Base-by-base conservation (phyloP, 2,329 filamentous ascomycete genomes). In the Thermomyces lanuginosus region DNA sequence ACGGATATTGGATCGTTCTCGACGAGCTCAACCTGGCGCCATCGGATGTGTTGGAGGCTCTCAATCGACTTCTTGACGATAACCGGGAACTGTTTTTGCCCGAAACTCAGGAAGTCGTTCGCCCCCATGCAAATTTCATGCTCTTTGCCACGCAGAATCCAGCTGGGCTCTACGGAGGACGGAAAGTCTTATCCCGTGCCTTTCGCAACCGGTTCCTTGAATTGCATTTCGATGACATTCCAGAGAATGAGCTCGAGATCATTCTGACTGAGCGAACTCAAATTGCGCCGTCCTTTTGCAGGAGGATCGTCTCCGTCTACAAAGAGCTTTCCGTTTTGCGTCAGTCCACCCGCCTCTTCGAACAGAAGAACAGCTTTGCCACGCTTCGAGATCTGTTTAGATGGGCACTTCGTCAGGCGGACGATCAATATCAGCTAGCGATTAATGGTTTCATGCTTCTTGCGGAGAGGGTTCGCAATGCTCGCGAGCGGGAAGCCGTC, bases 141-240 rank as follows among this genome's bases (percentile, higher is more conserved):
- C 69, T 99, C 0, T 98, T 98, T 44, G 89, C 89, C 2, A 99
- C 89, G 0, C 89, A 99, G 46, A 98, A 99, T 40, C 89, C 89
- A 1, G 78, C 91, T 12, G 89, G 89, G 18, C 58, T 98, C 1
- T 99, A 99, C 42, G 91, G 91, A 32, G 89, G 89, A 9, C 70
- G 89, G 41, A 99, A 99, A 47, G 73, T 81, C 1, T 63, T 99
- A 5, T 95, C 89, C 1, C 70, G 91, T 21, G 89, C 89, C 2
- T 98, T 99, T 54, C 73, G 91, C 29, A 99, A 98, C 49, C 72
- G 89, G 43, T 99, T 99, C 43, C 65, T 99, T 3, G 89, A 99
- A 52, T 61, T 99, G 4, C 89, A 98, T 51, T 95, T 92, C 43
- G 89, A 95, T 41, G 91, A 99, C 44, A 98, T 99, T 13, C 89